Conservation (phyloP, 1,284 basidiomycete species). For the Ustilago cynodontis region DNA sequence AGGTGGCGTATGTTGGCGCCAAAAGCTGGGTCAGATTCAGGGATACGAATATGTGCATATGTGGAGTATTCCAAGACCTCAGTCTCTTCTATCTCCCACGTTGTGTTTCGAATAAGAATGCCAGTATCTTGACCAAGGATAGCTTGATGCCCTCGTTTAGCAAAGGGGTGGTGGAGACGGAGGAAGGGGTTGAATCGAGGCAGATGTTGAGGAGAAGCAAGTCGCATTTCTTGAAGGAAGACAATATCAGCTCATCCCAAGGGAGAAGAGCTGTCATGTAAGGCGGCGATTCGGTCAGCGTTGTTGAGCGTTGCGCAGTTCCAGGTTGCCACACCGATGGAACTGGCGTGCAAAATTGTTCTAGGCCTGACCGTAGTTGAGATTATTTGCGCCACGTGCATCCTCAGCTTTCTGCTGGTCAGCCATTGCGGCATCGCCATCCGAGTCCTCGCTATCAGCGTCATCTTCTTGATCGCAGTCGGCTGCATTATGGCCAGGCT, state of each 20-base stretch:
- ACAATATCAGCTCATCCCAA: neutral
- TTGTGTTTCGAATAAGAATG: neutral
- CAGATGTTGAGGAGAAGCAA: neutral
- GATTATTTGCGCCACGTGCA: neutral
- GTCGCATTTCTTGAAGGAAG: too few species aligned
- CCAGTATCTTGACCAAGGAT: neutral
- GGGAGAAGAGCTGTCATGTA: neutral
- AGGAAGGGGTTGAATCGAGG: neutral
- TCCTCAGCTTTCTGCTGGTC: neutral
- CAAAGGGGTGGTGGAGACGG: neutral
- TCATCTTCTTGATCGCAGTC: too few species aligned
- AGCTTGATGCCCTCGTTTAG: neutral
- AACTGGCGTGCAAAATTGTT: neutral
- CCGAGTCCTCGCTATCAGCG: too few species aligned
- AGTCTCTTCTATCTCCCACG: neutral
- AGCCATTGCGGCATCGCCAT: neutral
- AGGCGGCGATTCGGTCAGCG: neutral
- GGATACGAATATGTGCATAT: neutral
- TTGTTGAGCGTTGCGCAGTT: neutral
- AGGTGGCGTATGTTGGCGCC: neutral
- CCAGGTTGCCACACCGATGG: neutral
- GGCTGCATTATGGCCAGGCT: neutral
- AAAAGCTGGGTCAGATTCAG: neutral
- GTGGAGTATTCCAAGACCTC: neutral
- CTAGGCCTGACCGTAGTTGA: neutral